Evolutionary conservation across 2,329 filamentous ascomycete genomes (phyloP).

Genomic region (Whalleya microplaca): DNA sequence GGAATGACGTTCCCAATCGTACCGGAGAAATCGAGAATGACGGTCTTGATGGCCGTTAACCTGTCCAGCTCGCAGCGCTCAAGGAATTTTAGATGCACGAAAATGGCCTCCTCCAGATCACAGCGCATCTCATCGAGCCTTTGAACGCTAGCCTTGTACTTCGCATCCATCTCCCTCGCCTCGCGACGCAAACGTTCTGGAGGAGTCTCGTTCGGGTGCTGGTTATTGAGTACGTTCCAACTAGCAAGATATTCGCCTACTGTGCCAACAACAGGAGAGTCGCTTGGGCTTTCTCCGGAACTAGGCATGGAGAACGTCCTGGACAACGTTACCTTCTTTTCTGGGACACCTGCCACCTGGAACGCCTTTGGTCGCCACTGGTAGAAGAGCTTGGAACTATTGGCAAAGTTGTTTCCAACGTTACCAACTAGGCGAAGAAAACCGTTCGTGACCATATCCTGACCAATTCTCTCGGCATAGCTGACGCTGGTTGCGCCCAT

Average conservation of each 20-base stretch:
- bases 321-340: constrained; percentile 76
- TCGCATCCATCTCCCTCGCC: constrained; percentile 86
- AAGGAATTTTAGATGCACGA: constrained; percentile 91
- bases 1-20: constrained; percentile 98
- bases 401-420: constrained; percentile 93
- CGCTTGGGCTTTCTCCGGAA: constrained; percentile 57
- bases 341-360: constrained; percentile 81
- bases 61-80: constrained; percentile 96
- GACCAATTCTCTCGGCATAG: constrained; percentile 92
- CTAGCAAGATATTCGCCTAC: constrained; percentile 88
- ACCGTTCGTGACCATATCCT: constrained; percentile 85
- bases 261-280: constrained; percentile 80
- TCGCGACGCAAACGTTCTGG: constrained; percentile 85
- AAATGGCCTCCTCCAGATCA: constrained; percentile 93
- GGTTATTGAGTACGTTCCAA: constrained; percentile 92
- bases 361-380: constrained; percentile 96
- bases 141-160: constrained; percentile 84
- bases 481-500: constrained; percentile 83
- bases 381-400: constrained; percentile 96
- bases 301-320: constrained; percentile 75
- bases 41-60: constrained; percentile 96
- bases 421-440: constrained; percentile 91
- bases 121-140: constrained; percentile 91
- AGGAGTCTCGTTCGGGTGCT: constrained; percentile 91
- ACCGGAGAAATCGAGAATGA: constrained; percentile 95